Base-by-base conservation (phyloP, 192 early-diverging fungal species). In the Coemansia sp. region DNA sequence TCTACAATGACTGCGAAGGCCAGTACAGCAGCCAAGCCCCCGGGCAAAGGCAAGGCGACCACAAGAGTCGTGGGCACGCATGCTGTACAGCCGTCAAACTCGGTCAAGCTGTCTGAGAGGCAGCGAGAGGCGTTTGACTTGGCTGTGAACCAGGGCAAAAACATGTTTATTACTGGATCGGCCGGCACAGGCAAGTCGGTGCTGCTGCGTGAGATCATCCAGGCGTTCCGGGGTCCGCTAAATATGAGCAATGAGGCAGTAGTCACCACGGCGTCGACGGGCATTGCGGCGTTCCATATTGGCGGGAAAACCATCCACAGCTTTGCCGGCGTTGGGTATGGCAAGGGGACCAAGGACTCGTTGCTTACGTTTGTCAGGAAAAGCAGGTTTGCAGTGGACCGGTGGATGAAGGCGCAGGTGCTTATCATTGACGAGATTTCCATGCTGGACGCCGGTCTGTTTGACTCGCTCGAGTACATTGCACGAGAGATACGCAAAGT, bases 221-320 rank as follows among this genome's bases (percentile, higher is more conserved):
- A 53, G 19, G 74, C 41, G 37, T 58, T 80, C 19, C 44, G 35
- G n/a, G 44, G 12, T 3, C 39, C 21, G 37, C 65, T 57, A 53
- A 18, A 14, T 0, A 52, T 68, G 46, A 18, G 36, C 2, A 19
- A 34, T 1, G 21, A 21, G 1, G 52, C 56, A 12, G 69, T 90
- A 0, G 83, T 83, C 3, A 81, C 88, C 3, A 88, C 86, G 4
- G 91, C 91, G 3, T 85, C 89, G 2, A 92, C 91, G 8, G 91
- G 91, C 18, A 91, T 92, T 65, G 91, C 91, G 7, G 91, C 91
- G 18, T 86, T 88, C 56, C 87, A 92, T 50, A 86, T 92, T 46
- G 81, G 83, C 43, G 91, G 91, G 7, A 83, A 72, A 17, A 92
- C 91, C 1, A 72, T 92, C 35, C 89, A 92, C 56, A 86, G 86